Evolutionary conservation across 2,329 filamentous ascomycete species (phyloP).

Genomic region (Zymoseptoria brevis): DNA sequence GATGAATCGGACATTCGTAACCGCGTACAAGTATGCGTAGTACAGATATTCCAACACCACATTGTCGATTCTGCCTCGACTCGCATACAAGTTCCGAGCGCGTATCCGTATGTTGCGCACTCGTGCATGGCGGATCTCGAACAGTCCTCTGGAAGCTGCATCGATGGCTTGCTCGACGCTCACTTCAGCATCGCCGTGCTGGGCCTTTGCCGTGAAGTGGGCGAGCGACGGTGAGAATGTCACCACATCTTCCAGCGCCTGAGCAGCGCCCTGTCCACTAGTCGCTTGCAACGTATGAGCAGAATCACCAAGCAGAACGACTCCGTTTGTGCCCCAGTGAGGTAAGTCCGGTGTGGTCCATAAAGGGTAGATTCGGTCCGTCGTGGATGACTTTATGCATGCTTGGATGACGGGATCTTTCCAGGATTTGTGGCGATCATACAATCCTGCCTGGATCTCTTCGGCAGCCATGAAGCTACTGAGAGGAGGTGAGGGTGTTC

Average conservation of each 20-base stretch:
- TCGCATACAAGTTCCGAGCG: slow-evolving; percentile 3
- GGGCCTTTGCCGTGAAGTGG: slow-evolving; percentile 4
- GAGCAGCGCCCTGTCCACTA: slow-evolving; percentile 47
- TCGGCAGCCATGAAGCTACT: background rate
- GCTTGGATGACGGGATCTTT: slow-evolving; percentile 34
- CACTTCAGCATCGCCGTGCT: background rate
- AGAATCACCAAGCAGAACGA: slow-evolving; percentile 50
- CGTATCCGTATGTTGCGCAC: slow-evolving; percentile 1
- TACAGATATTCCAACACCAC: slow-evolving; percentile 1
- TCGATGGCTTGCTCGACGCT: background rate
- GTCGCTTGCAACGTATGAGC: slow-evolving; percentile 49
- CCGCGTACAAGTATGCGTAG: slow-evolving; percentile 2
- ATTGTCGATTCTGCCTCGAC: background rate
- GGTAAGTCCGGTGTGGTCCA: slow-evolving; percentile 43
- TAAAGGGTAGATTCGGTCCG: slow-evolving; percentile 41
- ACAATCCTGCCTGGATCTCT: slow-evolving; percentile 30
- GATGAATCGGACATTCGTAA: slow-evolving; percentile 1
- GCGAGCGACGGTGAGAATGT: slow-evolving; percentile 36
- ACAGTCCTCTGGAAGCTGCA: slow-evolving; percentile 2
- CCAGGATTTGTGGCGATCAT: slow-evolving; percentile 39
- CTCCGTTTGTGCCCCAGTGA: slow-evolving; percentile 39
- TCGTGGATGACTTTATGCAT: slow-evolving; percentile 30
- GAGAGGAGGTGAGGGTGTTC: background rate
- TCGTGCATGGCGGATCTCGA: slow-evolving; percentile 2
- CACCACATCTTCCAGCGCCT: slow-evolving; percentile 49